Evolutionary conservation across 2,329 filamentous ascomycete species (phyloP), one percentile per base, ranked within the genome.

Genomic region (Ophiocordyceps camponoti-rufipedis): DNA sequence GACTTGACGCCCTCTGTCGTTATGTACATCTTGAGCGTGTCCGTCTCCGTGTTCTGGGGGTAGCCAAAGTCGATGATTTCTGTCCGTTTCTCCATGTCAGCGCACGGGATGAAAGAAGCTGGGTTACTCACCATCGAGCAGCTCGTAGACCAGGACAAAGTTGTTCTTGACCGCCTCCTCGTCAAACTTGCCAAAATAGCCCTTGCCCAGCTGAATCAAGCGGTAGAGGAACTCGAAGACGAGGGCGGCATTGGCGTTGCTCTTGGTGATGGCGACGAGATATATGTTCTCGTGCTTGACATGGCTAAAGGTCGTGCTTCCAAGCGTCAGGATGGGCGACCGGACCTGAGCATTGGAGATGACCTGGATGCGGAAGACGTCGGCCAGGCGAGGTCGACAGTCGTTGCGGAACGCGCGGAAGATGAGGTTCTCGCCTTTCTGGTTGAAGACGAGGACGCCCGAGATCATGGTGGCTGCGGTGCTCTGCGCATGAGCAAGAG

Each of bases 111-210:
- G 1, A 14, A 5, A 12, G 10, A 5, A 5, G 23, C 1, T 5
- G 23, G 19, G n/a, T 28, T 2, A 1, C 1, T 32, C 28, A 91
- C 85, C 85, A 63, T 98, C 91, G 46, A 98, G 69, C 47, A 98
- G 74, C 72, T 98, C 91, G 65, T 98, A 98, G 38, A 98, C 87
- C 53, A 98, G 72, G 52, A 98, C 91, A 68, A 98, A 98, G 70
- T 98, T 98, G 68, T 95, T 96, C 80, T 98, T 98, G 55, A 98
- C 89, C 47, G 91, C 88, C 68, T 98, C 91, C 71, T 98, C 91
- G 59, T 98, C 91, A 59, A 98, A 94, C 66, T 96, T 96, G 60
- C 85, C 89, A 72, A 98, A 98, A 66, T 98, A 98, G 47, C 87
- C 85, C 67, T 85, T 87, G 40, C 91, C 91, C 52, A 98, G 71